phyloP scores from a whole-genome alignment of 169 alveolate species.

The Plasmodium gonderi region DNA sequence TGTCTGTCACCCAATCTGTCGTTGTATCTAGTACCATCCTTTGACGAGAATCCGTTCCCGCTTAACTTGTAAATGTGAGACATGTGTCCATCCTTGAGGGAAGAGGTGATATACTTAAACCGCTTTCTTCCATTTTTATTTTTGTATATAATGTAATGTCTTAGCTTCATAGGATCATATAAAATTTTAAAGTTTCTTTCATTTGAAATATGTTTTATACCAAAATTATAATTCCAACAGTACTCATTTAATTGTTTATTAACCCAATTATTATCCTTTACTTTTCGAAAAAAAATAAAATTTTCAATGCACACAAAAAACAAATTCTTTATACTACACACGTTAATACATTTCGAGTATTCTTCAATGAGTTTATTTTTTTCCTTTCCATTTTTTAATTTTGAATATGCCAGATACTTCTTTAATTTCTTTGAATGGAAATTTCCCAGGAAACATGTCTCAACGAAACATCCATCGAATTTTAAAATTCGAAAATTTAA shows the following conservation, averaged over 20 bases:
- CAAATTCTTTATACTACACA: neutral
- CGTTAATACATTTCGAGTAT: constrained; percentile 6
- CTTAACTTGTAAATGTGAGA: neutral
- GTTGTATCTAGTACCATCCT: neutral
- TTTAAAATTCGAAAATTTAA: constrained; percentile 38
- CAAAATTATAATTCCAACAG: neutral
- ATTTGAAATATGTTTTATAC: neutral
- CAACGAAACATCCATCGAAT: constrained; percentile 29
- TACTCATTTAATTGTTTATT: neutral
- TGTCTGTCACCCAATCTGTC: neutral
- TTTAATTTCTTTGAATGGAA: constrained; percentile 14
- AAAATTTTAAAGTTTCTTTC: neutral
- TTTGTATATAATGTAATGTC: neutral
- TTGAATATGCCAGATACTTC: neutral
- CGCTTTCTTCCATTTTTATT: constrained; percentile 9
- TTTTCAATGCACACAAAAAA: constrained; percentile 54
- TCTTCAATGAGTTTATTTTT: neutral
- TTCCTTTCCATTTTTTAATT: neutral
- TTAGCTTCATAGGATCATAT: constrained; percentile 9
- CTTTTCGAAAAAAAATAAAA: constrained; percentile 13
- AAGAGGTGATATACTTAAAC: neutral
- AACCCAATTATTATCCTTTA: neutral
- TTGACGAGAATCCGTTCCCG: neutral
- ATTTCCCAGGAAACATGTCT: constrained; percentile 29
- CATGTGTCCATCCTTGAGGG: neutral